These are phyloP conservation scores for Pseudogymnoascus sp. DNA, from an alignment of 2,329 filamentous ascomycete species.

Conservation along the genomic window DNA sequence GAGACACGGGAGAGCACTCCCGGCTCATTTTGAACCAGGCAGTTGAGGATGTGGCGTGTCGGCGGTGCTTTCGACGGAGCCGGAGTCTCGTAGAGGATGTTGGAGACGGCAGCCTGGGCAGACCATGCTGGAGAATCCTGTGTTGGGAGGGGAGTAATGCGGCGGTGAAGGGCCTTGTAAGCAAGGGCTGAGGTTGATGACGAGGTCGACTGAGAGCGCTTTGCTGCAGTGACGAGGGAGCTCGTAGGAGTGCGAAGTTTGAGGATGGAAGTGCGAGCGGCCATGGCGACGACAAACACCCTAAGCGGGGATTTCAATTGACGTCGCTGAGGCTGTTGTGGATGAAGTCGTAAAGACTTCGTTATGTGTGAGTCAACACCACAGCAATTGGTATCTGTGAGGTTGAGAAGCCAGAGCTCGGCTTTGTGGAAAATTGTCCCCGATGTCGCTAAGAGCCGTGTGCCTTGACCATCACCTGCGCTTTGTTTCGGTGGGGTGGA, in stretches of 20 bases:
- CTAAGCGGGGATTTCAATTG: conserved; percentile 4
- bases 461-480: conserved; percentile 3
- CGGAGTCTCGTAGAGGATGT: conserved; percentile 97
- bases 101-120: conserved; percentile 89
- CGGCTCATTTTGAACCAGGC: conserved; percentile 96
- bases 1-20: conserved; percentile 95
- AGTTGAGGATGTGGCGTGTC: conserved; percentile 95
- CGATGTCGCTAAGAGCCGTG: conserved; percentile 8
- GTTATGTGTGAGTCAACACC: conserved; percentile 4
- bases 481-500: conserved; percentile 1
- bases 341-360: conserved; percentile 9
- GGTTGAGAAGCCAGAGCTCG: conserved; percentile 5
- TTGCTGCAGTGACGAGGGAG: conserved; percentile 21
- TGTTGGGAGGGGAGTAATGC: conserved; percentile 76
- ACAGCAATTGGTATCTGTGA: conserved; percentile 1
- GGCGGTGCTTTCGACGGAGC: conserved; percentile 73
- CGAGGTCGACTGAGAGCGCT: conserved; percentile 40
- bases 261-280: conserved; percentile 26
- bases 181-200: conserved; percentile 88
- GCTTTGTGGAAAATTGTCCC: conserved; percentile 6
- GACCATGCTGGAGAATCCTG: conserved; percentile 73
- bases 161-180: conserved; percentile 93
- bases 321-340: conserved; percentile 2
- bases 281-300: conserved; percentile 21
- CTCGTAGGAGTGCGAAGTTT: conserved; percentile 20